Evolutionary conservation across 139 green algal genomes (phyloP), one percentile per base, ranked within the genome.

Genomic region (Ettlia oleoabundans): DNA sequence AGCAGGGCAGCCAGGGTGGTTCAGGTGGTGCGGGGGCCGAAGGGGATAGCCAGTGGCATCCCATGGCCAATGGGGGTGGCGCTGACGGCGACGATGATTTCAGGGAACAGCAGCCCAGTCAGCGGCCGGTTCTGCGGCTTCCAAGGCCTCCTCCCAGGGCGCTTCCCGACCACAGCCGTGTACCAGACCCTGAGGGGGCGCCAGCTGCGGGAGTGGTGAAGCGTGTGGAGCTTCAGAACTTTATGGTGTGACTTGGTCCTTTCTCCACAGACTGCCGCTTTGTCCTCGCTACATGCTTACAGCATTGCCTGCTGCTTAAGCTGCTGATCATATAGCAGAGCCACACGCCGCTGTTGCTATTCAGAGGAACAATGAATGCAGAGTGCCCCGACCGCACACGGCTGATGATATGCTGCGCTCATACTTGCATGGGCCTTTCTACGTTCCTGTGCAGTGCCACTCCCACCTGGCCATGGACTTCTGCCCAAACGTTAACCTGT

Each of bases 391-490:
- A n/a, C n/a, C n/a, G n/a, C n/a, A n/a, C n/a, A n/a, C 33, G 66
- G 38, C 10, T 53, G 5, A 22, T 33, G 10, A 41, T 22, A 22
- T 55, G 38, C 4, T 58, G 21, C 30, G 2, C 38, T 58, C 47
- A 58, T 15, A 58, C 15, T 10, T 58, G 47, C n/a, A n/a, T n/a
- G n/a, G n/a, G n/a, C n/a, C n/a, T n/a, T n/a, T n/a, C n/a, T n/a
- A n/a, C n/a, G n/a, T n/a, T n/a, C n/a, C n/a, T 58, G 47, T 33
- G 52, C 72, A 79, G 84, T 83, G 78, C 80, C 84, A 88, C 73
- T 4, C 78, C 2, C 84, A 86, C 47, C 63, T 88, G 8, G 66
- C 24, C 0, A 80, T 84, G 72, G 79, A 88, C 28, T 85, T 88
- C 32, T 21, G 35, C 4, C 83, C 77, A 26, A 58, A 84, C 55